phyloP scores from a whole-genome alignment of 2,329 filamentous ascomycete species.

The Cladosporium sp. region DNA sequence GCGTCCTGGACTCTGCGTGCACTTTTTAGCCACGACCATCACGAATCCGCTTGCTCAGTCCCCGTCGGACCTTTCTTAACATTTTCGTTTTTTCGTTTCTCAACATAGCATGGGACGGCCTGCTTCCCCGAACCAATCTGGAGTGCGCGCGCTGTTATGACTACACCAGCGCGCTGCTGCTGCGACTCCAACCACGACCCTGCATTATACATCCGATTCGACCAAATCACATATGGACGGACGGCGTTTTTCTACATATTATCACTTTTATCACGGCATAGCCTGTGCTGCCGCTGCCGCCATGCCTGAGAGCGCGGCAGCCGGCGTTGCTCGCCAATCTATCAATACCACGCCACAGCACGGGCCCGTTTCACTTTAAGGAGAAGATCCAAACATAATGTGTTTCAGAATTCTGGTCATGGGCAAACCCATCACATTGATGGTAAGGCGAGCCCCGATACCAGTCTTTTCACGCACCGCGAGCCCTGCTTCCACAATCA shows the following conservation, averaged over 20 bases:
- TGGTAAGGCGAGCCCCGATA: constrained; percentile 1
- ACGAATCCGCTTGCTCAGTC: constrained; percentile 15
- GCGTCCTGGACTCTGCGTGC: constrained; percentile 9
- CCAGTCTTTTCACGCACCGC: background rate
- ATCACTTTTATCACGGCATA: constrained; percentile 4
- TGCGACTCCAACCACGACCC: constrained; percentile 7
- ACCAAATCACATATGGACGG: background rate
- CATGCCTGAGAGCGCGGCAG: background rate
- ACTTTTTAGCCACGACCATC: constrained; percentile 10
- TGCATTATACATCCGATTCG: constrained; percentile 11
- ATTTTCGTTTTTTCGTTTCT: constrained; percentile 8
- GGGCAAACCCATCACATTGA: background rate
- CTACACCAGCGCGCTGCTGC: constrained; percentile 5
- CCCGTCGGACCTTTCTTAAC: background rate
- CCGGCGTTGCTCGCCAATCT: background rate
- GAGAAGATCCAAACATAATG: constrained; percentile 16
- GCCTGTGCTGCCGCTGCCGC: background rate
- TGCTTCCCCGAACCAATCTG: background rate
- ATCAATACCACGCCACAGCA: background rate
- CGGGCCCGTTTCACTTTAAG: constrained; percentile 10
- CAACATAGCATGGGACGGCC: constrained; percentile 10
- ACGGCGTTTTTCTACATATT: constrained; percentile 6
- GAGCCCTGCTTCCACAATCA: background rate
- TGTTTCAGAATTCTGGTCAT: constrained; percentile 13
- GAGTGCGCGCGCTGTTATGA: constrained; percentile 5